Conservation (phyloP, 2,329 filamentous ascomycete species). For the Aspergillus melleus region DNA sequence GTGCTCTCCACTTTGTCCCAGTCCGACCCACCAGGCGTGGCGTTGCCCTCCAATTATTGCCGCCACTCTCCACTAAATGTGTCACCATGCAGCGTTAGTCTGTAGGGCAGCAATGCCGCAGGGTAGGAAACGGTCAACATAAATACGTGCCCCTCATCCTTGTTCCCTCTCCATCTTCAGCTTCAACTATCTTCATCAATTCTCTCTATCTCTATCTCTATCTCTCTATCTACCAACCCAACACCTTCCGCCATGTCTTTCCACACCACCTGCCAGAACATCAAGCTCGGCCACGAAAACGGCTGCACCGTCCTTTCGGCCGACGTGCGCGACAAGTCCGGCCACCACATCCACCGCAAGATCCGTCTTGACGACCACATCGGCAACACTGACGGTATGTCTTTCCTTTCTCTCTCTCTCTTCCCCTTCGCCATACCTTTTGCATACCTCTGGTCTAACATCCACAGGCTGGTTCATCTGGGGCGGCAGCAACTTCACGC, state of each 20-base stretch:
- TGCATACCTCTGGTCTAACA: background rate
- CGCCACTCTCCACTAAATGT: background rate
- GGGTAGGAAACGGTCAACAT: background rate
- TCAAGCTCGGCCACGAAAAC: conserved; percentile 13
- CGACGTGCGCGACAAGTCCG: conserved; percentile 8
- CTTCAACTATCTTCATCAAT: background rate
- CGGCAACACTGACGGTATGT: conserved; percentile 18
- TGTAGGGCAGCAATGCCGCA: background rate
- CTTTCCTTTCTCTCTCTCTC: background rate
- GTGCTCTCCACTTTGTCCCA: background rate
- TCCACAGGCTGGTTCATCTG: conserved; percentile 22
- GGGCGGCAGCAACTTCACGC: conserved; percentile 21
- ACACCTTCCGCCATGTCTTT: conserved; percentile 13
- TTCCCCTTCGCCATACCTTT: too few relatives aligned
- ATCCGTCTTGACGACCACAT: conserved; percentile 21
- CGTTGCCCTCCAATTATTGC: background rate
- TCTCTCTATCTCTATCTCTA: background rate
- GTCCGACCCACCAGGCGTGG: background rate
- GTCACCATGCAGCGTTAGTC: background rate
- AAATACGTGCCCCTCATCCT: background rate
- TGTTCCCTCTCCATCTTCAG: background rate
- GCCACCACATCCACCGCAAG: conserved; percentile 3
- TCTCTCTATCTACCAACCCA: background rate
- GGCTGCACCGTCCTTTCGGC: conserved; percentile 13
- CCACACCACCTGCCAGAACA: conserved; percentile 12